A percentile compares a stretch with the other conserved stretches of the same genome.
phyloP scores from a whole-genome alignment of 1,284 basidiomycete genomes.

The Puccinia novopanici region DNA sequence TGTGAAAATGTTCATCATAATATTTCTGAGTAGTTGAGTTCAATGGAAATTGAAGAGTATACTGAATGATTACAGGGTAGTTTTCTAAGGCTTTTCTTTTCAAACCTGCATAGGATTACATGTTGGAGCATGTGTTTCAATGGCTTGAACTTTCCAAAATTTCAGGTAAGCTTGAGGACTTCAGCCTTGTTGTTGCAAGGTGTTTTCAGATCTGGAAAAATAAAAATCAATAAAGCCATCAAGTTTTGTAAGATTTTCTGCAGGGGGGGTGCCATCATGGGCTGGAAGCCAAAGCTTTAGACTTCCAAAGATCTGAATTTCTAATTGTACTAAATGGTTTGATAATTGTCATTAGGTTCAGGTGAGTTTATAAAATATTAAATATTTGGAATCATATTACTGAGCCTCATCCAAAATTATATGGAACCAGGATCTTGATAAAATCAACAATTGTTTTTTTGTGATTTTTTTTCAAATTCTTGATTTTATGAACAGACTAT shows the following conservation, averaged over 20 bases:
- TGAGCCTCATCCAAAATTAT: slow-evolving; percentile 97
- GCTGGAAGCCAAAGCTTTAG: slow-evolving; percentile 94
- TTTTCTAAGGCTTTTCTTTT: neutral
- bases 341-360: neutral
- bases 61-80: neutral
- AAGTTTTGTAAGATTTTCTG: slow-evolving; percentile 99
- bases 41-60: neutral
- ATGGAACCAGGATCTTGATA: slow-evolving; percentile 73
- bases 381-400: slow-evolving; percentile 64
- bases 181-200: neutral
- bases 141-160: neutral
- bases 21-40: neutral
- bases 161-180: neutral
- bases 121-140: neutral
- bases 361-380: neutral
- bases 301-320: slow-evolving; percentile 84
- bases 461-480: neutral
- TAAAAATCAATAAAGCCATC: slow-evolving; percentile 92
- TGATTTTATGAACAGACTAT: neutral
- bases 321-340: slow-evolving; percentile 69
- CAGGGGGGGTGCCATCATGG: slow-evolving; percentile 97
- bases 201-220: slow-evolving; percentile 70
- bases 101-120: neutral
- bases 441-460: neutral
- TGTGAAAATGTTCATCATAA: neutral